A percentile compares a stretch with the other conserved stretches of the same genome.
Conservation (phyloP, 2,329 filamentous ascomycete species). For the Fonsecaea erecta region DNA sequence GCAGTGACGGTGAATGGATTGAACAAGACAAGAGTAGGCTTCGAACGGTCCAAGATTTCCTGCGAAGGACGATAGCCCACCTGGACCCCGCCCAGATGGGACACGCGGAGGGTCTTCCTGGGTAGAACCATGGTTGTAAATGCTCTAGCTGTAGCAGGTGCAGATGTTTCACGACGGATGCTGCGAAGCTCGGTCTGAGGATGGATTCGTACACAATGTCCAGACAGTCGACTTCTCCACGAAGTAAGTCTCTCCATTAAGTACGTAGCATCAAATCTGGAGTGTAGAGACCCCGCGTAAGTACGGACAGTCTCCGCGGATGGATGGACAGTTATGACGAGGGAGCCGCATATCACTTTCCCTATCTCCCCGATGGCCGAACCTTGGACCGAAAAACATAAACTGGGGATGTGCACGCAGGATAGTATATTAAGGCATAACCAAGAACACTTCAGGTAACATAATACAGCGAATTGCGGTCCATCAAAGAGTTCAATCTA, state of each 20-base stretch:
- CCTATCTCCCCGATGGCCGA: constrained; percentile 10
- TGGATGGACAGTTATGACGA: not conserved
- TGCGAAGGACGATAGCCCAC: constrained; percentile 7
- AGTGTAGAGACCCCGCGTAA: not conserved
- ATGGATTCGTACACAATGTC: not conserved
- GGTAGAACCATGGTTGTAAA: constrained; percentile 3
- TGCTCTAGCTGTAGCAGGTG: not conserved
- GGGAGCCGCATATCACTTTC: constrained; percentile 4
- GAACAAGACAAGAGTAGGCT: constrained; percentile 58
- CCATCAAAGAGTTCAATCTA: not conserved
- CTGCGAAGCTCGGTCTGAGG: not conserved
- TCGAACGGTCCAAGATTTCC: constrained; percentile 35
- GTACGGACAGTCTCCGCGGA: not conserved
- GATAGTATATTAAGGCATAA: constrained; percentile 1
- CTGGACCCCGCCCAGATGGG: constrained; percentile 18
- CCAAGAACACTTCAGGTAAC: not conserved
- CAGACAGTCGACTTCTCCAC: not conserved
- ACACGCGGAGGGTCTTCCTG: constrained; percentile 10
- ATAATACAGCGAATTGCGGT: not conserved
- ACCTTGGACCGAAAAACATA: constrained; percentile 8
- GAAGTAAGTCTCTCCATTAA: not conserved
- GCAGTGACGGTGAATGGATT: constrained; percentile 57
- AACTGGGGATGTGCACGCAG: not conserved
- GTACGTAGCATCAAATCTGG: not conserved
- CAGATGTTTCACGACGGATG: not conserved